Evolutionary conservation across 2,329 filamentous ascomycete species (phyloP), one percentile per base, ranked within the genome.

Genomic region (Rhynchosporium agropyri): DNA sequence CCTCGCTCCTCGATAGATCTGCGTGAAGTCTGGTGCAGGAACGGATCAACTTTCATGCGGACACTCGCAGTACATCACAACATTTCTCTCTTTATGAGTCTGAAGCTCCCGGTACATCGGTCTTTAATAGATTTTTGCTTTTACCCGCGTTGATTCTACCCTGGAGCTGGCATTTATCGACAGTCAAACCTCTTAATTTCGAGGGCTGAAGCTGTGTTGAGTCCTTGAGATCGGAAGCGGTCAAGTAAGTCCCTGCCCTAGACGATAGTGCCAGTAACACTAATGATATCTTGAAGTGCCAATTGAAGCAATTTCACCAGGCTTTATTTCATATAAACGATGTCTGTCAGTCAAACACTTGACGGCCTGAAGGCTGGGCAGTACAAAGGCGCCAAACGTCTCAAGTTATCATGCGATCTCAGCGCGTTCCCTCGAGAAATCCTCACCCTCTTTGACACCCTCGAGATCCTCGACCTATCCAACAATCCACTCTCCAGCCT

Each of bases 381-480:
- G 43, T 70, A 71, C 58, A 69, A 69, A 55, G 70, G 69, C 33
- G 48, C 64, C 38, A 72, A 70, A 60, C 65, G 65, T 28, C 55
- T 74, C 29, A 74, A 74, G 55, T 50, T 74, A 40, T 63, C 70
- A 28, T 65, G 62, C 54, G 64, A 65, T 4, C 61, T 74, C 42
- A 65, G 68, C 31, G 46, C 63, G 1, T 77, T 82, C 43, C 80
- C 79, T 1, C 46, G 61, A 1, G 75, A 78, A 63, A 77, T 82
- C 36, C 68, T 81, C 6, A 69, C 75, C 6, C 73, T 79, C 28
- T 78, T 77, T 42, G 67, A 72, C 20, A 77, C 76, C 3, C 76
- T 82, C 28, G 76, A 78, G 65, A 76, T 78, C 50, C 77, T 82
- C 8, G 80, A 83, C 65, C 76, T 82, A n/a, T 82, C 80, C 0